A percentile compares a stretch with the other conserved stretches of the same genome.
These are phyloP conservation scores for Pharus latifolius DNA, from an alignment of 176 grass and related monocot genomes.

Conservation along the genomic window DNA sequence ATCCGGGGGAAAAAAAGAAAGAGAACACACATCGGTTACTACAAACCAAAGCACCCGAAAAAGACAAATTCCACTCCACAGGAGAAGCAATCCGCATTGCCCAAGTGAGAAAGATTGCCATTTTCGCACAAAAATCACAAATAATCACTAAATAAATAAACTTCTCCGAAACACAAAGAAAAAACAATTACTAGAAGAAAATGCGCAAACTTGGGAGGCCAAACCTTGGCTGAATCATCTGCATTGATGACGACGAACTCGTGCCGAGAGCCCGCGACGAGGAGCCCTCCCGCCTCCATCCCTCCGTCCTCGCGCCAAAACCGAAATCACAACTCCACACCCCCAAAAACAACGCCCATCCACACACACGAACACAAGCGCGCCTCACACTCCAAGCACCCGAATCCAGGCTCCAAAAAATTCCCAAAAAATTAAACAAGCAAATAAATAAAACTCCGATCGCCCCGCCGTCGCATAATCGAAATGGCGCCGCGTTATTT, in stretches of 20 bases:
- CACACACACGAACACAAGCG: not conserved
- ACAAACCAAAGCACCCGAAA: too few species aligned
- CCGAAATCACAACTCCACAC: not conserved
- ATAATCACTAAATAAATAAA: too few species aligned
- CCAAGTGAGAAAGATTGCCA: too few species aligned
- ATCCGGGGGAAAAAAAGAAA: too few species aligned
- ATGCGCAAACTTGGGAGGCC: not conserved
- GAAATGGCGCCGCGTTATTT: too few species aligned
- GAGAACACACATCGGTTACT: too few species aligned
- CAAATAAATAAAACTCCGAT: too few species aligned
- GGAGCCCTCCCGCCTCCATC: slow-evolving; percentile 32
- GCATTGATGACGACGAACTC: slow-evolving; percentile 44
- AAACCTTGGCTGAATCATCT: slow-evolving; percentile 31
- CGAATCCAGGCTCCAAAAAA: not conserved
- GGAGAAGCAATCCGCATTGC: too few species aligned
- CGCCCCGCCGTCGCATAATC: too few species aligned
- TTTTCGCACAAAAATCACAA: too few species aligned
- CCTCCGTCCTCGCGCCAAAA: not conserved
- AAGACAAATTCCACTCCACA: too few species aligned
- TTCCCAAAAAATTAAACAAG: too few species aligned
- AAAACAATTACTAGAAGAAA: not conserved
- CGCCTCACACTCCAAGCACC: not conserved
- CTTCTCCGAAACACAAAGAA: not conserved
- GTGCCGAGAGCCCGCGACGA: slow-evolving; percentile 32
- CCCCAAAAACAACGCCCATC: not conserved